A percentile compares a stretch with the other conserved stretches of the same genome.
Evolutionary conservation across 2,329 filamentous ascomycete genomes (phyloP).

Genomic region (Dactylella cylindrospora): DNA sequence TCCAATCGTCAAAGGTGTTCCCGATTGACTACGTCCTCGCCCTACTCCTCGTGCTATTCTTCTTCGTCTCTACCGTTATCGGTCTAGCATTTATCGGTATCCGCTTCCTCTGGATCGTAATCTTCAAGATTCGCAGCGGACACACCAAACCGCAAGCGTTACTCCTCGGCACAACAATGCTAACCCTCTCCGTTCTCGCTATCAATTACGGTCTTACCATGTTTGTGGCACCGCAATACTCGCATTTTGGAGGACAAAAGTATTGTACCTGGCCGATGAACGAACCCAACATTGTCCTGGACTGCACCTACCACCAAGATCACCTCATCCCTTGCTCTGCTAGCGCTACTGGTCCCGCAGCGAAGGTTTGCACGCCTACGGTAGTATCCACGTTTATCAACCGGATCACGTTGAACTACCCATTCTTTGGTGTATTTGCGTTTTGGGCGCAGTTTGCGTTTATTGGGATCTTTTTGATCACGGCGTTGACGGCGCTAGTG

Average conservation of each 20-base stretch:
- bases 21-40: constrained; percentile 91
- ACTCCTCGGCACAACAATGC: constrained; percentile 83
- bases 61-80: constrained; percentile 84
- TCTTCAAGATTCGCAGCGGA: constrained; percentile 88
- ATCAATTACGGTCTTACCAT: constrained; percentile 92
- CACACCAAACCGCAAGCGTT: constrained; percentile 89
- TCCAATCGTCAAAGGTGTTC: constrained; percentile 78
- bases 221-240: constrained; percentile 93
- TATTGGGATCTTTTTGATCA: constrained; percentile 76
- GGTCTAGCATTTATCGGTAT: constrained; percentile 87
- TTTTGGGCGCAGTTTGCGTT: constrained; percentile 98
- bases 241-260: constrained; percentile 89
- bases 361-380: constrained; percentile 84
- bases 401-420: constrained; percentile 87
- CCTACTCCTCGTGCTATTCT: constrained; percentile 76
- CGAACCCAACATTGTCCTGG: constrained; percentile 61
- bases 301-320: constrained; percentile 71
- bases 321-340: constrained; percentile 83
- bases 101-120: constrained; percentile 89
- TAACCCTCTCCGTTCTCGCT: constrained; percentile 84
- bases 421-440: constrained; percentile 86
- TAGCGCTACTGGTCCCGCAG: constrained; percentile 67
- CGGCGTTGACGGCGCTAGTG: constrained; percentile 77
- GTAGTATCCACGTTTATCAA: constrained; percentile 92
- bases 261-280: constrained; percentile 76